Evolutionary conservation across 768 basidiomycete species (phyloP).

Genomic region (Neoboletus magnificus): DNA sequence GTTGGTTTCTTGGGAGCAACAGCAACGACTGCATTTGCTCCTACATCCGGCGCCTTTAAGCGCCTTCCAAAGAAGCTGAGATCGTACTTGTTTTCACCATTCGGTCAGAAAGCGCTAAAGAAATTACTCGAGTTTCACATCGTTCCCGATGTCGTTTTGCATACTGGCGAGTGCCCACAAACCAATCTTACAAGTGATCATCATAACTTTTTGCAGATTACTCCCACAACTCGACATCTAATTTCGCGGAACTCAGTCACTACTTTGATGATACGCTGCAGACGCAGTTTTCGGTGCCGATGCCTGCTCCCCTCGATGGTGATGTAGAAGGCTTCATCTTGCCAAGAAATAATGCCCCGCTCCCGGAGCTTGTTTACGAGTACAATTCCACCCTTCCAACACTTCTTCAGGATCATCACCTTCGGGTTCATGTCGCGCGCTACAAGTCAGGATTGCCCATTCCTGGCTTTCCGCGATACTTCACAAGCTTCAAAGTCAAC

Average conservation of each 20-base stretch:
- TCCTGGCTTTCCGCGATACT: constrained; percentile 1
- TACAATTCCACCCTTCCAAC: constrained; percentile 11
- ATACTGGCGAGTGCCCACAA: constrained; percentile 5
- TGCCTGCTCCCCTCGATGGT: not conserved
- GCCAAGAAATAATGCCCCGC: not conserved
- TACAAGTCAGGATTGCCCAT: constrained; percentile 7
- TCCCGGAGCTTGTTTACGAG: constrained; percentile 10
- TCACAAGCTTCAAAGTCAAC: constrained; percentile 11
- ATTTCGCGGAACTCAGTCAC: not conserved
- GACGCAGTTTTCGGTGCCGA: not conserved
- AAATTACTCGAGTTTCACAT: constrained; percentile 15
- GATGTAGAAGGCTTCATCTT: not conserved
- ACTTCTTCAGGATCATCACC: constrained; percentile 4
- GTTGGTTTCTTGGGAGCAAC: constrained; percentile 1
- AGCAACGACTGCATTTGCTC: constrained; percentile 7
- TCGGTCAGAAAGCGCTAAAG: constrained; percentile 10
- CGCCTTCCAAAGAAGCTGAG: constrained; percentile 9
- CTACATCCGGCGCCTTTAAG: constrained; percentile 5
- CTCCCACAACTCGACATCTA: constrained; percentile 6
- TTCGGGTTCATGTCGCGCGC: constrained; percentile 6
- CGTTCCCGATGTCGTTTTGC: constrained; percentile 1
- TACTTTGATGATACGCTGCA: not conserved
- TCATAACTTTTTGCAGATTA: constrained; percentile 4
- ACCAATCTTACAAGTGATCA: not conserved
- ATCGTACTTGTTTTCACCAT: constrained; percentile 11